Conservation (phyloP, 2,329 filamentous ascomycete genomes). For the Paradendryphiella salina region DNA sequence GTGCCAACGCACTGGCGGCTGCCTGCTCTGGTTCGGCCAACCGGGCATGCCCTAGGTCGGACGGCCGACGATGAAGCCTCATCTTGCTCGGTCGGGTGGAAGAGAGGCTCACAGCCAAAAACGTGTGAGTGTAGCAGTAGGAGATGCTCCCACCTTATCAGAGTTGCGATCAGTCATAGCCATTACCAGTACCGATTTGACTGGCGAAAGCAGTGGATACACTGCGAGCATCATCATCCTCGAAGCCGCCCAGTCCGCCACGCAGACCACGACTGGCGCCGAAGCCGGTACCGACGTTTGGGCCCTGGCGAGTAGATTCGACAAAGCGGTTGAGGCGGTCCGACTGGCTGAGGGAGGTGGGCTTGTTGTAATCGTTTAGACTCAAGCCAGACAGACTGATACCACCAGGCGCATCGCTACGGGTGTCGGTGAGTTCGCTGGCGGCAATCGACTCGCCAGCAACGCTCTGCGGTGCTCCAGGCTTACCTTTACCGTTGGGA, state of each 20-base stretch:
- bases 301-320: slow-evolving; percentile 74
- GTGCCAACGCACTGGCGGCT: slow-evolving; percentile 13
- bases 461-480: slow-evolving; percentile 70
- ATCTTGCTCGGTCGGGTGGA: slow-evolving; percentile 7
- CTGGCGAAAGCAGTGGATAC: slow-evolving; percentile 96
- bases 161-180: slow-evolving; percentile 57
- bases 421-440: slow-evolving; percentile 85
- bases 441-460: slow-evolving; percentile 91
- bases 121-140: slow-evolving; percentile 6
- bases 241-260: slow-evolving; percentile 51
- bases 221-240: slow-evolving; percentile 94
- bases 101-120: slow-evolving; percentile 18
- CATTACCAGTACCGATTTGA: slow-evolving; percentile 76
- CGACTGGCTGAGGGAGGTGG: slow-evolving; percentile 75
- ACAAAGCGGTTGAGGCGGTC: slow-evolving; percentile 95
- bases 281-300: slow-evolving; percentile 44
- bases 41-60: slow-evolving; percentile 1
- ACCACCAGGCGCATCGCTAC: slow-evolving; percentile 76
- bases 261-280: slow-evolving; percentile 50
- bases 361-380: slow-evolving; percentile 70
- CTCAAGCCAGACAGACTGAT: slow-evolving; percentile 86
- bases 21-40: slow-evolving; percentile 5
- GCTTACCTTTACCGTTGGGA: slow-evolving; percentile 68
- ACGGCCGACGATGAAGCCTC: slow-evolving; percentile 1
- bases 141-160: slow-evolving; percentile 4